Evolutionary conservation across 176 grass and related monocot genomes (phyloP), one percentile per base, ranked within the genome.

Genomic region (Elymus sibiricus): DNA sequence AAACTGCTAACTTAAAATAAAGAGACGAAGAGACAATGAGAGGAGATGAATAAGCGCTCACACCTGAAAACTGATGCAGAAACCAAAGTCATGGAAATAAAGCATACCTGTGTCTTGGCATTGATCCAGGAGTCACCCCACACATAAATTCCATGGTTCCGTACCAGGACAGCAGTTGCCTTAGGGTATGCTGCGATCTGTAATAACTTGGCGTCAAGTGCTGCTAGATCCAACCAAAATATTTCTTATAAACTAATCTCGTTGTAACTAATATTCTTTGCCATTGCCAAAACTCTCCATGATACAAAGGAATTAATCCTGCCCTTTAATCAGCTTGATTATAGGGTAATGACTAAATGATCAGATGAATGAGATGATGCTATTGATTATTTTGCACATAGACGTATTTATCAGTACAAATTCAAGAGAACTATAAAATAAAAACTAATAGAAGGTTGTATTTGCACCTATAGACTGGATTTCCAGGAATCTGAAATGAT

Each of bases 111-210:
- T 84, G 96, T 98, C 81, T 98, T 98, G 34, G 90, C 83, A 92
- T 86, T 95, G 76, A 98, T 95, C 96, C 96, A 98, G 65, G 96
- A 92, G 88, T 98, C 96, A 44, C 96, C 96, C 96, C 93, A 98
- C 60, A 98, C 65, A 91, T 95, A 98, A 82, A 98, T 94, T 76
- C 96, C 96, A 58, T 98, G 96, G 81, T 98, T 98, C 58, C 93
- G 86, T 62, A 98, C 96, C 81, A 98, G 93, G 61, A 98, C 96
- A 47, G 96, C 96, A 74, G 96, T 98, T 74, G 93, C 86, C 88
- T 91, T 98, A 59, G 96, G 93, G 65, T 98, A 98, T 80, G 96
- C 92, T 89, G 83, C 84, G 26, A 98, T 95, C 96, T 98, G 88
- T 84, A 79, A 79, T 83, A 83, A 59, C 6, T 74, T 58, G 0